Evolutionary conservation across 176 grass and related monocot genomes (phyloP), one percentile per base, ranked within the genome.

Genomic region (Zoysia japonica): DNA sequence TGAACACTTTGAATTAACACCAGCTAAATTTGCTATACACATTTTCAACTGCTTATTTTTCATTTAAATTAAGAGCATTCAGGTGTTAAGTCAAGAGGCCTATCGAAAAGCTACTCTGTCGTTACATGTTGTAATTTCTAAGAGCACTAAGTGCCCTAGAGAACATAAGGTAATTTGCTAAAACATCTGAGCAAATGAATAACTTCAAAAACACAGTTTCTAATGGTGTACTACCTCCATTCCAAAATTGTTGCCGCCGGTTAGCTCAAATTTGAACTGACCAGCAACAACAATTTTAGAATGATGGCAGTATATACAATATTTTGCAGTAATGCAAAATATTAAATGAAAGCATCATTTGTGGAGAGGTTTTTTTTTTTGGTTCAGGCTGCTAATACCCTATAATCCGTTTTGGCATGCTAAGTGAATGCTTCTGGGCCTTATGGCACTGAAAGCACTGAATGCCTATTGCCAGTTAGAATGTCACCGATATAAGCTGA

Each of bases 151-250:
- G 7, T 61, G 62, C 3, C 19, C 11, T 38, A 45, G n/a, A 47
- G 61, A 74, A 60, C 53, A 68, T 36, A 67, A 16, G 0, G 0
- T 37, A 16, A 3, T 42, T 44, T 45, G 45, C 47, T 43, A 16
- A n/a, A 59, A 67, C 8, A 13, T 53, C 15, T 39, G 52, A 78
- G 74, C 38, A 78, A 77, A 61, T 61, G 6, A 79, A 78, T 1
- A 19, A 46, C 19, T 10, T 6, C 67, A 53, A 13, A 11, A 46
- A 75, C 20, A 59, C 53, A 7, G 28, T 28, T 50, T 65, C 12
- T 9, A 37, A 28, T 28, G 28, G 28, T 28, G 28, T 28, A 28
- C 28, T 28, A 28, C 28, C 28, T 28, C 28, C 28, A 28, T 28
- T 28, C 28, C 28, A 28, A 28, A 28, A 28, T 28, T 28, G 28